Conservation (phyloP, 75 land plant species). For the Pinus albicaulis region DNA sequence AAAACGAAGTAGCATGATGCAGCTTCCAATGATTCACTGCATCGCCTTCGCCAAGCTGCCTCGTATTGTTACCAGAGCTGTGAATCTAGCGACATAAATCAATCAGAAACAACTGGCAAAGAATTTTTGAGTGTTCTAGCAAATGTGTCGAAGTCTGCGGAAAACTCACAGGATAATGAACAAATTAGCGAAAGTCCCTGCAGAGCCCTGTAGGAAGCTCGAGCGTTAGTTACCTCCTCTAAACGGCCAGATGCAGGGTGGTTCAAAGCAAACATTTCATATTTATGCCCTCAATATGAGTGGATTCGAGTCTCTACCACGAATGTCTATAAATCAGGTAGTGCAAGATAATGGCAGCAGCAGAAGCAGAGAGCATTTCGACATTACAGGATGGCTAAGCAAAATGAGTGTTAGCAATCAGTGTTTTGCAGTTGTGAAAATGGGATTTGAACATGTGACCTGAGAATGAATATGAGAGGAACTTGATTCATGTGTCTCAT, state of each 20-base stretch:
- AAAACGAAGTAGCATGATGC: too few relatives aligned
- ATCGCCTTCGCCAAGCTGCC: neutral
- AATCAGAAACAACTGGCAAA: neutral
- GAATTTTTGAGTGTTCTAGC: neutral
- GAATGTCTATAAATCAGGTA: neutral
- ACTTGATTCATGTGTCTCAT: neutral
- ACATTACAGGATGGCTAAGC: neutral
- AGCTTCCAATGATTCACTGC: neutral
- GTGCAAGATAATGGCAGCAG: too few relatives aligned
- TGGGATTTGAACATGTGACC: neutral
- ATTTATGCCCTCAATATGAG: neutral
- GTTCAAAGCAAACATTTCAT: constrained; percentile 1
- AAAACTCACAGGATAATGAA: neutral
- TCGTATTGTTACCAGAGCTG: neutral
- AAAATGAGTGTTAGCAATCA: neutral
- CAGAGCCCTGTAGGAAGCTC: neutral
- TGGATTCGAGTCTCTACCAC: neutral
- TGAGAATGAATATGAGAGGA: too few relatives aligned
- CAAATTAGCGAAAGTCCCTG: neutral
- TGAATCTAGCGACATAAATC: neutral
- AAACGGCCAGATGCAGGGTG: neutral
- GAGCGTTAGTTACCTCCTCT: neutral
- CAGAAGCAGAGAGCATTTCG: neutral
- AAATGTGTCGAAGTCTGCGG: neutral
- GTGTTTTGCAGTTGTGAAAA: neutral